A percentile compares a stretch with the other conserved stretches of the same genome.
Conservation (phyloP, 2,329 filamentous ascomycete species). For the Teratosphaeria epicoccoides region DNA sequence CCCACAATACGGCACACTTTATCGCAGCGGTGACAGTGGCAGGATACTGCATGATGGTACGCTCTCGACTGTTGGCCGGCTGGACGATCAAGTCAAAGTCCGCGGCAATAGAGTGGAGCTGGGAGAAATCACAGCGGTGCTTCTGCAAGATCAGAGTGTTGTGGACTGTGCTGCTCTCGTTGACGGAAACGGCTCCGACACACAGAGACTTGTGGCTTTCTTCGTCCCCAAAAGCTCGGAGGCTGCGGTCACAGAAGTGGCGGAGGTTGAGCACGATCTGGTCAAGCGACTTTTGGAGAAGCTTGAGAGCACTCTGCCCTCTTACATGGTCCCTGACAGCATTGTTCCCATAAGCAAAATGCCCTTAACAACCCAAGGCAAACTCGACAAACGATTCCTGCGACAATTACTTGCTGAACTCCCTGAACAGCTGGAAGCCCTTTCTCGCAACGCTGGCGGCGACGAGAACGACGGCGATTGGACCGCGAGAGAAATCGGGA, state of each 20-base stretch:
- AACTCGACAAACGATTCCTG: slow-evolving; percentile 55
- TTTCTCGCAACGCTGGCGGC: slow-evolving; percentile 25
- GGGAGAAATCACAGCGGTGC: slow-evolving; percentile 57
- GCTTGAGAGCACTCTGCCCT: slow-evolving; percentile 49
- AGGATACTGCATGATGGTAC: slow-evolving; percentile 67
- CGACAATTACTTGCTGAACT: slow-evolving; percentile 32
- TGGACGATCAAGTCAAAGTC: slow-evolving; percentile 73
- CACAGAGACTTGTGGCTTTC: slow-evolving; percentile 56
- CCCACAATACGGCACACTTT: slow-evolving; percentile 58
- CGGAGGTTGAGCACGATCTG: background rate
- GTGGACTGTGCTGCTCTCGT: slow-evolving; percentile 56
- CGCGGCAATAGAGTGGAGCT: slow-evolving; percentile 72
- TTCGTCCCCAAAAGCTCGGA: slow-evolving; percentile 43
- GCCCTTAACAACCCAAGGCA: slow-evolving; percentile 64
- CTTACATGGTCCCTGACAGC: slow-evolving; percentile 70
- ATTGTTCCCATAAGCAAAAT: slow-evolving; percentile 59
- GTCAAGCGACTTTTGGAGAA: slow-evolving; percentile 40
- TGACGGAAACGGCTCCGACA: slow-evolving; percentile 30
- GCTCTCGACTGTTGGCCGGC: slow-evolving; percentile 59
- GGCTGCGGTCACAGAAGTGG: background rate
- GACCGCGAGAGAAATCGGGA: slow-evolving; percentile 44
- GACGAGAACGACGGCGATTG: slow-evolving; percentile 34
- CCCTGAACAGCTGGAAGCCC: slow-evolving; percentile 1
- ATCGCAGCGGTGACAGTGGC: slow-evolving; percentile 73
- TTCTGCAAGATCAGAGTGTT: slow-evolving; percentile 45